Evolutionary conservation across 169 alveolate genomes (phyloP).

Genomic region (Eimeria sp.): DNA sequence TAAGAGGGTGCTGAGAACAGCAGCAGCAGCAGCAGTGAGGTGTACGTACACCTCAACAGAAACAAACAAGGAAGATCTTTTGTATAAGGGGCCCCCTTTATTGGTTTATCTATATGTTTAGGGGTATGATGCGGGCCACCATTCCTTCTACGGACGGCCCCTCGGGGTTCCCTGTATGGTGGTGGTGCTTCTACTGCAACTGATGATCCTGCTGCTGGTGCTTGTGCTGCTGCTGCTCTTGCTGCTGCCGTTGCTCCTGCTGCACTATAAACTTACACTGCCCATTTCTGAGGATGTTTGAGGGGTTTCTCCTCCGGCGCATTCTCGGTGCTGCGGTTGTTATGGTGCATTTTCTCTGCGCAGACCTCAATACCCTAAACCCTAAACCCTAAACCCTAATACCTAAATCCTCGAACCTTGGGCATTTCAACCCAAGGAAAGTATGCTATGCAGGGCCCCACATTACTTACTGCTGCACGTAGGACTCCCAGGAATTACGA

Average conservation of each 20-base stretch:
- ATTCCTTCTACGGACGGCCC: too few species aligned
- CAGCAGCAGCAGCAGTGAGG: not conserved
- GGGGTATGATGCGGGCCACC: too few species aligned
- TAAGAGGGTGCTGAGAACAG: constrained; percentile 24
- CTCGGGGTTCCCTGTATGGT: too few species aligned
- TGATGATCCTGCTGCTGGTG: too few species aligned
- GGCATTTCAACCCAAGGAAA: not conserved
- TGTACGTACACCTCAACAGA: not conserved
- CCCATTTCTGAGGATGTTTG: constrained; percentile 33
- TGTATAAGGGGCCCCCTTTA: not conserved
- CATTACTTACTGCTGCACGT: not conserved
- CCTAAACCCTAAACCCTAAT: constrained; percentile 23
- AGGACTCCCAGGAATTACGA: not conserved
- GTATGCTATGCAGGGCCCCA: not conserved
- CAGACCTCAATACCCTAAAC: not conserved
- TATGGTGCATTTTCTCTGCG: constrained; percentile 1
- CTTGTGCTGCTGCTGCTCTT: too few species aligned
- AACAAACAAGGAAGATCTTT: not conserved
- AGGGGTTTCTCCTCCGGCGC: constrained; percentile 4
- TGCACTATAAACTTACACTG: not conserved
- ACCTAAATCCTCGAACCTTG: not conserved
- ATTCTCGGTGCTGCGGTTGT: not conserved
- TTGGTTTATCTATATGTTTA: too few species aligned
- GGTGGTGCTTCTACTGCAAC: too few species aligned
- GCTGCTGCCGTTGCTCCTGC: too few species aligned